A percentile compares a stretch with the other conserved stretches of the same genome.
Evolutionary conservation across 2,329 filamentous ascomycete genomes (phyloP).

Genomic region (Verticillium tricorpus): DNA sequence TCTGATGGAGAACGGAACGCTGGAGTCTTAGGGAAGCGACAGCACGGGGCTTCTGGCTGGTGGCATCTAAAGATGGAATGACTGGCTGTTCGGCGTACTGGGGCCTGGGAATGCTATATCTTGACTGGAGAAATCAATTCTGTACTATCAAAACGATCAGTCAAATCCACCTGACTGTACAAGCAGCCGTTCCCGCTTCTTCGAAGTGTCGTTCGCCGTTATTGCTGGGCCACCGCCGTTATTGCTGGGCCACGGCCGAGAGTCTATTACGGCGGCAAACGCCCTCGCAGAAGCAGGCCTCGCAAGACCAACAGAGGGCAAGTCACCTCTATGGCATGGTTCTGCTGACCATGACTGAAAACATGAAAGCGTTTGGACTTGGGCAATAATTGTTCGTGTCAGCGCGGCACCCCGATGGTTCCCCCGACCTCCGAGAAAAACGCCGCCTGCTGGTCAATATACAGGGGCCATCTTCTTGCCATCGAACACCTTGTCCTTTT

Average conservation of each 20-base stretch:
- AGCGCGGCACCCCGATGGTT: neutral
- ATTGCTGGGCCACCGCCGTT: too few relatives aligned
- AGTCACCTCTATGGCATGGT: too few relatives aligned
- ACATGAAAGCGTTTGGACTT: neutral
- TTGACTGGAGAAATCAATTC: neutral
- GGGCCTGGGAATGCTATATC: neutral
- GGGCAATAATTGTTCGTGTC: neutral
- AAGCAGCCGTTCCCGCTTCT: neutral
- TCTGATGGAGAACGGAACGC: constrained; percentile 80
- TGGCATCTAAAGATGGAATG: neutral
- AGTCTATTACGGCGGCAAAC: too few relatives aligned
- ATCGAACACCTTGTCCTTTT: neutral
- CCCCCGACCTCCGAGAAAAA: neutral
- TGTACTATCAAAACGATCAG: neutral
- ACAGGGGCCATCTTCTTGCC: neutral
- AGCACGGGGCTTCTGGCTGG: neutral
- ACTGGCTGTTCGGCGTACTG: neutral
- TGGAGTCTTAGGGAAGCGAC: constrained; percentile 29
- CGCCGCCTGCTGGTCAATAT: neutral
- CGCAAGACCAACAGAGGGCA: too few relatives aligned
- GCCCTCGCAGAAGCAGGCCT: too few relatives aligned
- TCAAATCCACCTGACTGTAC: neutral
- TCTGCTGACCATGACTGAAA: neutral
- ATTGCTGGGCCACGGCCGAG: too few relatives aligned
- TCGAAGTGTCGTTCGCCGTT: neutral